Evolutionary conservation across 345 rosid species (phyloP), one percentile per base, ranked within the genome.

Genomic region (Linum trigynum): DNA sequence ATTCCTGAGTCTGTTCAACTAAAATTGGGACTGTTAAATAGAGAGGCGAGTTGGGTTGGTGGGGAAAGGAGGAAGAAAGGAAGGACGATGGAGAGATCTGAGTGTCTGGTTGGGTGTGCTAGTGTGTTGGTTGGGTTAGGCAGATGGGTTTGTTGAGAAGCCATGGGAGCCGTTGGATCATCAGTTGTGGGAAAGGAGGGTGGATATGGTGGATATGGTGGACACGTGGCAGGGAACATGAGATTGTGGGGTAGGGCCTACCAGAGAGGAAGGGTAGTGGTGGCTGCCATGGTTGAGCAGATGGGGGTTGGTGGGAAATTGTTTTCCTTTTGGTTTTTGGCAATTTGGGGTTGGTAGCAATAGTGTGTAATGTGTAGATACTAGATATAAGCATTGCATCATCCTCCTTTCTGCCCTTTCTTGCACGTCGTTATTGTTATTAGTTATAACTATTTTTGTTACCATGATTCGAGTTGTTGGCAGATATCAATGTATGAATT

Each of bases 121-220:
- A 5, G 15, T 35, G 37, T 57, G 61, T 57, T 37, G 61, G 61
- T 32, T n/a, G 61, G 59, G 61, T 23, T 57, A 48, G 60, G 60
- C 60, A 23, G 37, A 57, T 57, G 61, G 61, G 61, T 57, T 57
- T 4, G 61, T 57, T 57, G 61, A 5, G 61, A 23, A 17, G 11
- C 8, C 36, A 57, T 17, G 37, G 37, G 7, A 57, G 61, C 7
- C 61, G 35, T 57, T 57, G 61, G 61, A 57, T 57, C 3, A 5
- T 51, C 3, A 15, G 53, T 48, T 1, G 14, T 48, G 11, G 45
- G 9, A 1, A 23, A n/a, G 61, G 61, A 57, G 11, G 61, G 38
- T 10, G 8, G 38, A 6, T n/a, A 11, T 56, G 61, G 38, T 10
- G 8, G 38, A 6, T n/a, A 11, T 56, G n/a, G 36, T 11, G 2